Evolutionary conservation across 768 basidiomycete genomes (phyloP).

Genomic region (Pholiota microspora): DNA sequence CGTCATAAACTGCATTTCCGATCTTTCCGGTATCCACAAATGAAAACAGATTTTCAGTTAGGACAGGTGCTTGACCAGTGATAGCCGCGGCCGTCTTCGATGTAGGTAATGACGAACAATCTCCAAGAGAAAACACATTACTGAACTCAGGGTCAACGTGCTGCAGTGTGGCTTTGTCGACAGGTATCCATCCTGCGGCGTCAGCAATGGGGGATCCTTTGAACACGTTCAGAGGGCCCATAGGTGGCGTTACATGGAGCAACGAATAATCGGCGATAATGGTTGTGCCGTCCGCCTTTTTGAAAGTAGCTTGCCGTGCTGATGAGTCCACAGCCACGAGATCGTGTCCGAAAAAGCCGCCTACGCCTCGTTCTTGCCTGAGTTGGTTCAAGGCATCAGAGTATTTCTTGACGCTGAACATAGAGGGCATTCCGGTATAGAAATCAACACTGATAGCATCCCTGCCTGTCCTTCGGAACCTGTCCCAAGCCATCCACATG

Average conservation of each 20-base stretch:
- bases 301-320: constrained; percentile 84
- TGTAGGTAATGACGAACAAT: constrained; percentile 88
- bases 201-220: constrained; percentile 79
- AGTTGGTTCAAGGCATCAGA: constrained; percentile 81
- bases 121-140: constrained; percentile 92
- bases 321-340: constrained; percentile 69
- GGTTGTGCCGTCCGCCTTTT: constrained; percentile 64
- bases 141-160: constrained; percentile 76
- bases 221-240: constrained; percentile 84
- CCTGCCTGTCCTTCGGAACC: constrained; percentile 61
- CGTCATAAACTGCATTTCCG: constrained; percentile 74
- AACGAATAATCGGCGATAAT: constrained; percentile 76
- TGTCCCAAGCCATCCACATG: constrained; percentile 97
- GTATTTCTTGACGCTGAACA: constrained; percentile 98
- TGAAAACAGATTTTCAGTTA: constrained; percentile 84
- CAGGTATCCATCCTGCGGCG: constrained; percentile 84
- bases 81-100: constrained; percentile 97
- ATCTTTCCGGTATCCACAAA: constrained; percentile 72
- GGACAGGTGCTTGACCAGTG: constrained; percentile 85
- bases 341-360: constrained; percentile 81
- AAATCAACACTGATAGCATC: constrained; percentile 67
- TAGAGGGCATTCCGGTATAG: constrained; percentile 88
- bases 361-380: constrained; percentile 75
- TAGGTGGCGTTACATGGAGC: constrained; percentile 87
- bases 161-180: constrained; percentile 77